Base-by-base conservation (phyloP, 2,329 filamentous ascomycete species). In the Talaromyces sp. region DNA sequence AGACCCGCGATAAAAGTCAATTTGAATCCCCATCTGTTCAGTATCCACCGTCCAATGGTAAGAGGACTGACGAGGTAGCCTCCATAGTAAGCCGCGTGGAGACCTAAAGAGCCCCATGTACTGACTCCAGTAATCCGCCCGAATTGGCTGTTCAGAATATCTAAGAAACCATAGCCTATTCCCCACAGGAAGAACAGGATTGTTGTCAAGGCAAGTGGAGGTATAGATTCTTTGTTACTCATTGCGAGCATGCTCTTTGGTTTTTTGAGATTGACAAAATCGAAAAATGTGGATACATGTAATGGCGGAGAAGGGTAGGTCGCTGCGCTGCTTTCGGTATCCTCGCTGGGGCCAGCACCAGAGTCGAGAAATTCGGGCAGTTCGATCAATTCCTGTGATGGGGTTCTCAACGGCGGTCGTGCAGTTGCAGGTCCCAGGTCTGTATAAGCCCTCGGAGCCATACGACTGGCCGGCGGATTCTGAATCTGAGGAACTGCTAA, bases 141-240 rank as follows among this genome's bases (percentile, higher is more conserved):
- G 67, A 88, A 87, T 61, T 84, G 83, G 0, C 73, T 69, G 72
- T 96, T 96, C 31, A 97, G 83, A 0, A 88, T 89, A 69, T 95
- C 92, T 5, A 96, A 80, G 1, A 96, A 82, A 0, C 93, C 93
- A 69, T 96, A 96, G 0, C 92, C 92, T 63, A 96, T 89, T 0
- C 93, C 93, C 92, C 92, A 96, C 2, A 96, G 79, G 66, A 96
- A 87, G 76, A 96, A 96, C 0, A 96, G 80, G 6, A 93, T 83
- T 1, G 90, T 91, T 23, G 96, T 91, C 66, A 91, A 67, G 1
- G 82, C 76, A 23, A 85, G 79, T 0, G 85, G 84, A 40, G 83
- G 82, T 9, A 86, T 69, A 0, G 84, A 86, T 66, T 88, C 83
- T 59, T 77, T 76, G 64, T 82, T 84, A 35, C 77, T 84, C 71